phyloP scores from a whole-genome alignment of 805 yeast genomes.

The Maudiozyma barnettii region DNA sequence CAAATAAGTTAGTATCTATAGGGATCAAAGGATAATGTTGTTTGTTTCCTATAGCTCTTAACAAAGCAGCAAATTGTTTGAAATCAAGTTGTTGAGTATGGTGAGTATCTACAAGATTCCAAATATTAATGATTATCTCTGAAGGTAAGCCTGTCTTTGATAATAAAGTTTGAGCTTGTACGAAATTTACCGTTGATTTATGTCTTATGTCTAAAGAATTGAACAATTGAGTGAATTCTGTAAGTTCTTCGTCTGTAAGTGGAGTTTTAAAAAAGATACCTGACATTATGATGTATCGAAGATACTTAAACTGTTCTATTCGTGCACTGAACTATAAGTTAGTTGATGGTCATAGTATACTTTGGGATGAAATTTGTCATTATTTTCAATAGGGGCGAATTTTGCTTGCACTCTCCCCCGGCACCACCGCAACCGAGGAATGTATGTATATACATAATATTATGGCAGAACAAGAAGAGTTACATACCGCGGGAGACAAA shows the following conservation, averaged over 20 bases:
- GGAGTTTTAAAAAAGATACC: slow-evolving; percentile 29
- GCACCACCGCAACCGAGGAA: no score
- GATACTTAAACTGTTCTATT: no score
- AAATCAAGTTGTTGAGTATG: slow-evolving; percentile 77
- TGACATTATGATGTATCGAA: no score
- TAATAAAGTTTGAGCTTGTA: slow-evolving; percentile 67
- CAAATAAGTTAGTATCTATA: slow-evolving; percentile 35
- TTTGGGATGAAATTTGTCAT: background rate
- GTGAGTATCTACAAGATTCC: slow-evolving; percentile 82
- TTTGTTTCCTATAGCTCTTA: slow-evolving; percentile 81
- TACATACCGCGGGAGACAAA: no score
- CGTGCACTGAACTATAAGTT: no score
- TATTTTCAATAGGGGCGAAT: background rate
- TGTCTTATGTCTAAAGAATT: slow-evolving; percentile 67
- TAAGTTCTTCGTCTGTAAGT: slow-evolving; percentile 63
- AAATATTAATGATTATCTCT: slow-evolving; percentile 69
- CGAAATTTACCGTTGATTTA: slow-evolving; percentile 79
- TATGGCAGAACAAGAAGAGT: no score
- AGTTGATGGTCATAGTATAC: no score
- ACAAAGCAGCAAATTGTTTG: slow-evolving; percentile 71
- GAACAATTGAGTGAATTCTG: slow-evolving; percentile 65
- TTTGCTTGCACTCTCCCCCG: no score
- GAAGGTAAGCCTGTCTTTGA: slow-evolving; percentile 81
- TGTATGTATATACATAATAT: no score
- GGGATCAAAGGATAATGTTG: slow-evolving; percentile 50